Base-by-base conservation (phyloP, 805 yeast genomes). In the Lipomyces kockii region DNA sequence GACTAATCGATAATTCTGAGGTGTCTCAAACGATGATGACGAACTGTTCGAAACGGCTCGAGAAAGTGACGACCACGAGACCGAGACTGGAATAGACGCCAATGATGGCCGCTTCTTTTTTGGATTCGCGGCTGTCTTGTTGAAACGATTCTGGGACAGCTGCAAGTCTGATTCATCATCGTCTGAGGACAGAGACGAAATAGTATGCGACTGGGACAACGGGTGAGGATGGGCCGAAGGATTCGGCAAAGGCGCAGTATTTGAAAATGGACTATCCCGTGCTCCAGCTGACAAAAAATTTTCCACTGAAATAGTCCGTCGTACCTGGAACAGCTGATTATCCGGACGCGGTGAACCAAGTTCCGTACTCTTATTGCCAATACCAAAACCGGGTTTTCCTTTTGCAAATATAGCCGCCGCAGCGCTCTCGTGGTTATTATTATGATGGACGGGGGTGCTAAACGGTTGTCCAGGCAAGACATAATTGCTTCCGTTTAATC, bases 1-100 rank as follows among this genome's bases (percentile, higher is more conserved):
- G 27, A 90, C 95, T 59, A 86, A 85, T 70, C 86, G 85, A 77
- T 88, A 90, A 17, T 84, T 81, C 52, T 83, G 86, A 1, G 89
- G 87, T 0, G 88, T 84, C 43, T 77, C 73, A 65, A 80, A 80
- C 20, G 68, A 69, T 0, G 65, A 59, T 17, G 60, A 35, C 6
- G 43, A 35, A 4, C 39, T 37, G 5, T 39, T 53, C 8, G 66
- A 35, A 29, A 53, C 55, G 6, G 67, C 56, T 22, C 49, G 61
- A 35, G 72, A 60, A 37, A 63, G 63, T 12, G 67, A 58, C 25
- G 66, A 59, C 61, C 60, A 51, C 7, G 72, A 69, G 2, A 58
- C 25, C n/a, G 72, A 62, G 34, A 20, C 53, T 0, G 71, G 63
- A 11, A 64, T 55, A 7, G 46, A 8, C 12, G 67, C 25, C 57